Conservation (phyloP, 1,139 yeast genomes). For the Barnettozyma hawaiiensis region DNA sequence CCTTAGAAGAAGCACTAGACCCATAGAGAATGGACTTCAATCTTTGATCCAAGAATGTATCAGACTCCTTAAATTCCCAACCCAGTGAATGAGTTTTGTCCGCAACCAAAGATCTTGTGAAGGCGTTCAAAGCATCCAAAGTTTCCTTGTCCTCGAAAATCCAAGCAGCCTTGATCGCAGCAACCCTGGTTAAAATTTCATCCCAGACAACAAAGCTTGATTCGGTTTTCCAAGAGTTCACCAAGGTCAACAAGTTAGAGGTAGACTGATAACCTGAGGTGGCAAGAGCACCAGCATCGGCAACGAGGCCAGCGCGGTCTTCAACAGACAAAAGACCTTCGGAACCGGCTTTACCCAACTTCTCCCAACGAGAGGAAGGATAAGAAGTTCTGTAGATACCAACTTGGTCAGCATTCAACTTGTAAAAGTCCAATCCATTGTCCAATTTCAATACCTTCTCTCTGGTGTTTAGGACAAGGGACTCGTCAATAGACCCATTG, state of each 20-base stretch:
- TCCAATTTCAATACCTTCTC: constrained; percentile 42
- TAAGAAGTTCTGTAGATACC: constrained; percentile 83
- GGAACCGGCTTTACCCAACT: constrained; percentile 66
- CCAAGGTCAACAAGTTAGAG: constrained; percentile 55
- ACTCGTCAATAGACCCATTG: constrained; percentile 57
- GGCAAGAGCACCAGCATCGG: constrained; percentile 73
- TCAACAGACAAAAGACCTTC: constrained; percentile 66
- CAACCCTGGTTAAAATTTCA: constrained; percentile 52
- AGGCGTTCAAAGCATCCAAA: constrained; percentile 50
- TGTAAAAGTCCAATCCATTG: constrained; percentile 52
- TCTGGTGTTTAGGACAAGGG: constrained; percentile 52
- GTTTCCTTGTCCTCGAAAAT: constrained; percentile 57
- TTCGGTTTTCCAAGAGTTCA: constrained; percentile 65
- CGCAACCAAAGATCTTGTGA: constrained; percentile 55
- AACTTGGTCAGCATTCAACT: constrained; percentile 75
- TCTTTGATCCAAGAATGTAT: constrained; percentile 68
- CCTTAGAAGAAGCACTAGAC: constrained; percentile 59
- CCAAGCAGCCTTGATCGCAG: constrained; percentile 60
- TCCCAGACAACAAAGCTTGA: constrained; percentile 74
- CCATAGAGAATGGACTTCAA: constrained; percentile 69
- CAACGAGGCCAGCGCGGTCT: constrained; percentile 81
- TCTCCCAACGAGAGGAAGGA: constrained; percentile 65
- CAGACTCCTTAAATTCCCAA: constrained; percentile 58
- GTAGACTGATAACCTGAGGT: constrained; percentile 70
- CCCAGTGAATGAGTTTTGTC: constrained; percentile 59